Evolutionary conservation across 176 grass and related monocot species (phyloP).

Genomic region (Carex cristatella): DNA sequence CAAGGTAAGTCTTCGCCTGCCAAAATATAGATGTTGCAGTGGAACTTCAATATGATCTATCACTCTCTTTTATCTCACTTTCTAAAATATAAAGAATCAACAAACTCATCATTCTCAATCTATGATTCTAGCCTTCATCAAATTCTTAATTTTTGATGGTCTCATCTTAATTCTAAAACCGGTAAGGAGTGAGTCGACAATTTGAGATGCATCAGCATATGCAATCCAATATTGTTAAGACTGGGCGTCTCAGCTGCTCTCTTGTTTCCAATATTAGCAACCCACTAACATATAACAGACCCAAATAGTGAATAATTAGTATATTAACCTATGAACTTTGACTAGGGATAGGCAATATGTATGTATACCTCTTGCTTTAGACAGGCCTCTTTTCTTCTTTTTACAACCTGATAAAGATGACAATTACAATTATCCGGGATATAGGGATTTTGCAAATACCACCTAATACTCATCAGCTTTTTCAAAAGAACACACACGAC

Average conservation of each 20-base stretch:
- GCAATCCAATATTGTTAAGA: neutral
- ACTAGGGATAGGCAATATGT: neutral
- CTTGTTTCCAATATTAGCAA: slow-evolving; percentile 64
- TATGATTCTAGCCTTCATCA: too few relatives aligned
- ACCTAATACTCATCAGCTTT: neutral
- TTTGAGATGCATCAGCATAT: too few relatives aligned
- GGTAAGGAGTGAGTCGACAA: too few relatives aligned
- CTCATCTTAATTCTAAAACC: too few relatives aligned
- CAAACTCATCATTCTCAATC: too few relatives aligned
- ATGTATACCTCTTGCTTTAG: too few relatives aligned
- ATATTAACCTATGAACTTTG: neutral
- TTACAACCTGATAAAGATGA: slow-evolving; percentile 58
- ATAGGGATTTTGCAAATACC: neutral
- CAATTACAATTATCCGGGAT: neutral
- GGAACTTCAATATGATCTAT: too few relatives aligned
- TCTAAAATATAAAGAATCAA: too few relatives aligned
- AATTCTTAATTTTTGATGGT: too few relatives aligned
- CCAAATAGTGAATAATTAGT: neutral
- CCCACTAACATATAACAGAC: slow-evolving; percentile 48
- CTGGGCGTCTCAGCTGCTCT: slow-evolving; percentile 37
- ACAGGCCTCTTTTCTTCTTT: slow-evolving; percentile 64
- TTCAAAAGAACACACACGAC: neutral
- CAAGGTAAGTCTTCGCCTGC: too few relatives aligned
- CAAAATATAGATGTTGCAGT: too few relatives aligned
- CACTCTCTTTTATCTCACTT: too few relatives aligned